Evolutionary conservation across 176 grass and related monocot genomes (phyloP), one percentile per base, ranked within the genome.

Genomic region (Carex myosuroides): DNA sequence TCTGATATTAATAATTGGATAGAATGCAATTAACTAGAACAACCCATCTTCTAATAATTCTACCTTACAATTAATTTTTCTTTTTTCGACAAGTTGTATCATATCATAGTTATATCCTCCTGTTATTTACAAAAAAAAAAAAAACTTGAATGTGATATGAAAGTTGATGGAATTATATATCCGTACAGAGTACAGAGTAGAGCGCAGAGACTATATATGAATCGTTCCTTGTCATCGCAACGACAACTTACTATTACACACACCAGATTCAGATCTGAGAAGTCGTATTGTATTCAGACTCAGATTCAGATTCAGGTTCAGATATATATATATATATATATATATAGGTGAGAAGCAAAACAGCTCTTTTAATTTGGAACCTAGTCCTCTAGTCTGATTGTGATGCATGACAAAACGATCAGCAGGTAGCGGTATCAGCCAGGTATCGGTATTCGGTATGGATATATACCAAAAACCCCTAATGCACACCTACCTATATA

Each of bases 311-410:
- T 26, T 26, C 26, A 26, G 26, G 1, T 26, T 26, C 26, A 26
- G 26, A 26, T 26, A 26, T 26, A 26, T 26, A 24, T 24, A 24
- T 24, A 24, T 24, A 24, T 24, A 24, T 1, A n/a, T n/a, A n/a
- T n/a, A 2, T 16, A 30, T 33, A 77, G 73, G 50, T 13, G 73
- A 77, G 50, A 77, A 77, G 21, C 70, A 56, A 30, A 54, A 24
- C 73, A 77, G 73, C 22, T 77, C 24, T 77, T 21, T 56, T n/a
- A n/a, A n/a, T n/a, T 77, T 77, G 73, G 50, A 61, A 64, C 86
- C 67, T 85, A 79, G 72, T 83, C 24, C 90, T 88, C 87, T 86
- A 91, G 90, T 81, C 87, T 87, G 90, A 81, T 89, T 90, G 85
- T 89, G 87, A 83, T 30, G 81, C 84, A 81, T 91, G 89, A 80